A percentile compares a stretch with the other conserved stretches of the same genome.
Evolutionary conservation across 331 rosid species (phyloP).

Genomic region (Phaseolus coccineus): DNA sequence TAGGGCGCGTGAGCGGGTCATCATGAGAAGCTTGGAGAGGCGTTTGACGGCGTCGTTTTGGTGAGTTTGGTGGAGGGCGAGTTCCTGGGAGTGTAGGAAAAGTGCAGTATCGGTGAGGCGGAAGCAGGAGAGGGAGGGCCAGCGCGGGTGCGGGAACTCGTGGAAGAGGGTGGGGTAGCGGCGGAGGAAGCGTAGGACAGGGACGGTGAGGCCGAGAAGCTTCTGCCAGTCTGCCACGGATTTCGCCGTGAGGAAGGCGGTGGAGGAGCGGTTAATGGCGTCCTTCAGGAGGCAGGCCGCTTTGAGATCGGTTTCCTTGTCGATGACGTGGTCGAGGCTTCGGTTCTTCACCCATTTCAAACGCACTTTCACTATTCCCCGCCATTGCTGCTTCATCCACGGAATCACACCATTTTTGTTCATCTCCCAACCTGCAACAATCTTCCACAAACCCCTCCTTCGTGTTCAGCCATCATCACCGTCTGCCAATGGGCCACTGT

Average conservation of each 20-base stretch:
- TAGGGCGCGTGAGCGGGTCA: conserved; percentile 62
- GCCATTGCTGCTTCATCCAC: conserved; percentile 56
- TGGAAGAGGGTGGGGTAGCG: conserved; percentile 88
- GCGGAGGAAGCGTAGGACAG: conserved; percentile 89
- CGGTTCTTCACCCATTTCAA: conserved; percentile 92
- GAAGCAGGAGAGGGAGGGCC: conserved; percentile 75
- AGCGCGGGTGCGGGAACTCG: conserved; percentile 89
- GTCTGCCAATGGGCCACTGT: background rate
- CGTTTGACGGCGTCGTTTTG: conserved; percentile 65
- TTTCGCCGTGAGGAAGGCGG: conserved; percentile 76
- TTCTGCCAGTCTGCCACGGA: conserved; percentile 86
- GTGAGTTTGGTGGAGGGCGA: conserved; percentile 52
- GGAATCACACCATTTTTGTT: conserved; percentile 23
- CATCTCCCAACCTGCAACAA: background rate
- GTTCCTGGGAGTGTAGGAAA: conserved; percentile 70
- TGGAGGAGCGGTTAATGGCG: conserved; percentile 85
- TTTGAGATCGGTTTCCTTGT: conserved; percentile 85
- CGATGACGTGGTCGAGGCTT: conserved; percentile 87
- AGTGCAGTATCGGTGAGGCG: conserved; percentile 72
- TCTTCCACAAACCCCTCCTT: background rate
- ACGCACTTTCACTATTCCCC: conserved; percentile 81
- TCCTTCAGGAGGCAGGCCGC: conserved; percentile 88
- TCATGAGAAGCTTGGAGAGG: conserved; percentile 81
- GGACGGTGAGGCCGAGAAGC: conserved; percentile 92
- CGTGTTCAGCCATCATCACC: background rate